Evolutionary conservation across 495 filamentous ascomycete species (phyloP).

Genomic region (Hypoxylon lienhwacheense): DNA sequence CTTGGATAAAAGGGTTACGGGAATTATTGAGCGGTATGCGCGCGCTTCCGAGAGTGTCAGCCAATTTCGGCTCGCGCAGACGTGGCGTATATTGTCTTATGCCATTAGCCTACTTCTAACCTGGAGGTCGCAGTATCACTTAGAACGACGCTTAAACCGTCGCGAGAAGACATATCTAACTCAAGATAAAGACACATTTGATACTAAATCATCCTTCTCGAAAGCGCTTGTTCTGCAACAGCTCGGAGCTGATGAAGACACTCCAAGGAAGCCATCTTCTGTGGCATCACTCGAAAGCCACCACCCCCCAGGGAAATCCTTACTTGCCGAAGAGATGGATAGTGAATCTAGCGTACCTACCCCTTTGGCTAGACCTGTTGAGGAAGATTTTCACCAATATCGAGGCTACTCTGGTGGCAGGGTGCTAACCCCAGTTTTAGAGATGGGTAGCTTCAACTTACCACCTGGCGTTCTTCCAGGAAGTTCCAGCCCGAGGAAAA

Average conservation of each 20-base stretch:
- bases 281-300: constrained; percentile 33
- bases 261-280: constrained; percentile 43
- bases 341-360: constrained; percentile 79
- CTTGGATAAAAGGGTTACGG: constrained; percentile 48
- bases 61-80: constrained; percentile 68
- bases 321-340: constrained; percentile 59
- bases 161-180: constrained; percentile 10
- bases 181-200: neutral
- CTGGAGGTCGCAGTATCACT: constrained; percentile 60
- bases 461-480: constrained; percentile 43
- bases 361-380: constrained; percentile 70
- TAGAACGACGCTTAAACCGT: constrained; percentile 43
- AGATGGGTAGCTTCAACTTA: constrained; percentile 47
- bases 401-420: constrained; percentile 27
- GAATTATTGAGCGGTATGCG: constrained; percentile 65
- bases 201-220: constrained; percentile 4
- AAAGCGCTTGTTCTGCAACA: constrained; percentile 17
- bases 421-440: constrained; percentile 45
- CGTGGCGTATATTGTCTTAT: constrained; percentile 70
- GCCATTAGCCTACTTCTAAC: constrained; percentile 63
- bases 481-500: constrained; percentile 37
- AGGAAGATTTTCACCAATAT: constrained; percentile 46
- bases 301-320: constrained; percentile 35
- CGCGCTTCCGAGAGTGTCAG: constrained; percentile 60
- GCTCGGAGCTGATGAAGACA: constrained; percentile 33